Evolutionary conservation across 495 filamentous ascomycete genomes (phyloP), one percentile per base, ranked within the genome.

Genomic region (Lasiosphaeriaceae sp.): DNA sequence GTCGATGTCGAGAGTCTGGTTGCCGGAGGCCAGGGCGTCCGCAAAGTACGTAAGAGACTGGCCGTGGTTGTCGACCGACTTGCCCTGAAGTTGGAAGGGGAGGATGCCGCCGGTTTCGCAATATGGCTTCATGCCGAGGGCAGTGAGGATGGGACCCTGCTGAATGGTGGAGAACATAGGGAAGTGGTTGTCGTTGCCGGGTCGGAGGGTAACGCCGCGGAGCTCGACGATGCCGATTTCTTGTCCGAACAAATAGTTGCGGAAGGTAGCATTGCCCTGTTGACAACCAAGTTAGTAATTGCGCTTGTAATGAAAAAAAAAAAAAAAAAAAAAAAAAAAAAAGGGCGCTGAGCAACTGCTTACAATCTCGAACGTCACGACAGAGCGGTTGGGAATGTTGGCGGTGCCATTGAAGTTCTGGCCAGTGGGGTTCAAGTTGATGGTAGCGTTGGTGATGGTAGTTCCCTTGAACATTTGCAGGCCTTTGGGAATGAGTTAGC

Each of bases 301-400:
- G n/a, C n/a, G n/a, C n/a, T n/a, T n/a, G n/a, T n/a, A n/a, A n/a
- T n/a, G n/a, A n/a, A n/a, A n/a, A n/a, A n/a, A n/a, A n/a, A n/a
- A n/a, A n/a, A n/a, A n/a, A n/a, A n/a, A n/a, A n/a, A n/a, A n/a
- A n/a, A n/a, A n/a, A n/a, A n/a, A n/a, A n/a, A n/a, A n/a, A n/a
- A n/a, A n/a, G n/a, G n/a, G n/a, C n/a, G n/a, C 59, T 5, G 11
- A 3, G 5, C 12, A 20, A 43, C 5, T 46, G 68, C 77, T 60
- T 76, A 88, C 86, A 69, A 90, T 77, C 19, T 75, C 67, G 47
- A 92, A 72, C 6, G 81, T 82, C 68, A 90, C 73, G 50, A 84
- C 69, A 3, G 87, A 85, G 5, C 80, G 81, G 65, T 93, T 93
- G 55, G 89, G 88, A 37, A 93, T 88, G 51, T 64, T 73, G 35